Base-by-base conservation (phyloP, 805 yeast species). In the Suhomyces kilbournensis region DNA sequence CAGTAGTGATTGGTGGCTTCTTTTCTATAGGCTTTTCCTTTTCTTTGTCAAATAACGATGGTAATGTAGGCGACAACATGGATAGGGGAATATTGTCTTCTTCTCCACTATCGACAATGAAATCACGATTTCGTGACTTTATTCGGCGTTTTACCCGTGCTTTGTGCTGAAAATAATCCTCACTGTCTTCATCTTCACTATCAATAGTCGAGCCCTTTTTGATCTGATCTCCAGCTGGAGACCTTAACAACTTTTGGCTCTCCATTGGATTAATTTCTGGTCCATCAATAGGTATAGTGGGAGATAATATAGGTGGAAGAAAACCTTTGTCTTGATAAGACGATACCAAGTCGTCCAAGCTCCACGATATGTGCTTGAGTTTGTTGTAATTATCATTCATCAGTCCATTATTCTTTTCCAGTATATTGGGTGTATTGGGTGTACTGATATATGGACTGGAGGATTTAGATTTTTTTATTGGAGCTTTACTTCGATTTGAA, bases 261-360 rank as follows among this genome's bases (percentile, higher is more conserved):
- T 46, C 48, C n/a, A 35, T 14, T 3, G 42, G 44, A 23, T 46
- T 46, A 7, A 17, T 14, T 14, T 34, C 39, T 2, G 15, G 8
- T 3, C 38, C 25, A 17, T 43, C 22, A 2, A 9, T 62, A 2
- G 78, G 79, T 5, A 75, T 54, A 1, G 74, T 68, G 1, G 79
- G 79, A 6, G 77, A 72, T 23, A 75, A 61, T 6, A 67, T 68
- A 0, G 73, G 69, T 5, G 79, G 79, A 43, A 75, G 63, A 2
- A 48, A 28, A 2, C 74, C 74, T 6, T 59, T 56, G 4, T 70
- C 69, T 12, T 65, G 62, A 56, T 72, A 75, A 25, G 69, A 60
- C 32, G 59, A 22, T 28, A 74, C 51, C 65, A 75, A 61, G 19
- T 74, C 78, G 46, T 75, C 77, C 47, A 75, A 55, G 53, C 72